Conservation (phyloP, 1,284 basidiomycete genomes). For the Boletus coffeatus region DNA sequence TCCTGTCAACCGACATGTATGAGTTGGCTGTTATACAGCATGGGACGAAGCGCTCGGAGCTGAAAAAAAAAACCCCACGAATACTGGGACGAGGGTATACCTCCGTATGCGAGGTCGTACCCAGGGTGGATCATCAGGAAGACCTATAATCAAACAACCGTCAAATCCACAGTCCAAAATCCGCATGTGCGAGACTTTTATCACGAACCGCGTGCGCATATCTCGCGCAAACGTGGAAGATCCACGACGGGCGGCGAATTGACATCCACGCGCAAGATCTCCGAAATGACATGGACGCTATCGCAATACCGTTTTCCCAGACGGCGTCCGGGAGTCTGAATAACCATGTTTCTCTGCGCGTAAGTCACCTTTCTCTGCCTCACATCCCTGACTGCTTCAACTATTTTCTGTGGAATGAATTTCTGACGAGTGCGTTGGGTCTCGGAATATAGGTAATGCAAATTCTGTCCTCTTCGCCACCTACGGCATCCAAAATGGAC, state of each 20-base stretch:
- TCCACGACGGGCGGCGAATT: conserved; percentile 49
- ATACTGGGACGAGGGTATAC: conserved; percentile 3
- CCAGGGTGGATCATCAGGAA: conserved; percentile 68
- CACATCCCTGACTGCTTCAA: not conserved
- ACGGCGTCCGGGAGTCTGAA: conserved; percentile 49
- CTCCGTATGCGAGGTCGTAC: conserved; percentile 64
- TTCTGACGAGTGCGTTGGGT: conserved; percentile 3
- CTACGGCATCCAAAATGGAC: conserved; percentile 53
- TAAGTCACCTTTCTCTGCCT: conserved; percentile 23
- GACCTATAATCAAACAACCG: conserved; percentile 38
- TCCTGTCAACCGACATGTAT: not conserved
- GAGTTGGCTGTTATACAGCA: conserved; percentile 7
- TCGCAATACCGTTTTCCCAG: conserved; percentile 40
- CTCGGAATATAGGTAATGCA: conserved; percentile 40
- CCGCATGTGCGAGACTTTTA: not conserved
- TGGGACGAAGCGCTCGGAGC: not conserved
- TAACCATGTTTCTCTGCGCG: conserved; percentile 49
- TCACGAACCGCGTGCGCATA: conserved; percentile 53
- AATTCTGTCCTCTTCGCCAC: conserved; percentile 45
- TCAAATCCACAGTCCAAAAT: conserved; percentile 1
- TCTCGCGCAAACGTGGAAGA: conserved; percentile 43
- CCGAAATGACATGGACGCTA: conserved; percentile 52
- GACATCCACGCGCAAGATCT: conserved; percentile 45
- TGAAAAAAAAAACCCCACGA: not conserved
- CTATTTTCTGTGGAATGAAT: not conserved